Evolutionary conservation across 176 grass and related monocot genomes (phyloP).

Genomic region (Triticum monococcum): DNA sequence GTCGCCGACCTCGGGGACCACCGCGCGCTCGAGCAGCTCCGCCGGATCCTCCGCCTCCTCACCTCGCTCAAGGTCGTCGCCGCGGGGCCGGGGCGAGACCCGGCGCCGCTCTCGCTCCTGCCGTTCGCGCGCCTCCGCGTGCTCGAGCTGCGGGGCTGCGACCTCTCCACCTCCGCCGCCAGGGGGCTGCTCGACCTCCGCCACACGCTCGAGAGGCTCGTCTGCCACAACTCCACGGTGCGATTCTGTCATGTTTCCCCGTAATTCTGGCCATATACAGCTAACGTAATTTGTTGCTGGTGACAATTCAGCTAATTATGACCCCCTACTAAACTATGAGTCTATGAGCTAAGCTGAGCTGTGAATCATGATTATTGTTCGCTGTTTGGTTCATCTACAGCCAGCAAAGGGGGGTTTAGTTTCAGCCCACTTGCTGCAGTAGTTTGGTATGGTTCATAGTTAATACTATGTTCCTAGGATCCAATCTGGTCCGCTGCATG

Average conservation of each 20-base stretch:
- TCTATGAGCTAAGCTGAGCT: not conserved
- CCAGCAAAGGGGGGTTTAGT: not conserved
- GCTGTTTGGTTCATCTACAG: constrained; percentile 30
- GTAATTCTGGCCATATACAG: not conserved
- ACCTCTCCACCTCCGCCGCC: constrained; percentile 72
- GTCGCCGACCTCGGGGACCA: constrained; percentile 94
- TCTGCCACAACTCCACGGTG: constrained; percentile 91
- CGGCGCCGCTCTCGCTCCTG: constrained; percentile 71
- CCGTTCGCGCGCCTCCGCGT: constrained; percentile 72
- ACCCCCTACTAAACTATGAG: constrained; percentile 4
- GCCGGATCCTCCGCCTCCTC: constrained; percentile 77
- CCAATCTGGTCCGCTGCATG: not conserved
- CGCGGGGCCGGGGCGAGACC: constrained; percentile 56
- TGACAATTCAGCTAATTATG: not conserved
- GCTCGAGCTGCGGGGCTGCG: constrained; percentile 75
- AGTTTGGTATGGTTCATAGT: constrained; percentile 2
- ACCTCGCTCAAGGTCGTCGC: constrained; percentile 81
- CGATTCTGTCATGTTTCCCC: not conserved
- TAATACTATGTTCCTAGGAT: constrained; percentile 37
- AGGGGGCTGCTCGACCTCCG: constrained; percentile 84
- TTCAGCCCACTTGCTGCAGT: constrained; percentile 18
- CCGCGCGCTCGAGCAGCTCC: constrained; percentile 90
- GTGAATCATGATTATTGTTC: constrained; percentile 11
- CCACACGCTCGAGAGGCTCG: constrained; percentile 74
- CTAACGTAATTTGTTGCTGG: not conserved